Evolutionary conservation across 2,329 filamentous ascomycete species (phyloP).

Genomic region (Arachnomyces sp.): DNA sequence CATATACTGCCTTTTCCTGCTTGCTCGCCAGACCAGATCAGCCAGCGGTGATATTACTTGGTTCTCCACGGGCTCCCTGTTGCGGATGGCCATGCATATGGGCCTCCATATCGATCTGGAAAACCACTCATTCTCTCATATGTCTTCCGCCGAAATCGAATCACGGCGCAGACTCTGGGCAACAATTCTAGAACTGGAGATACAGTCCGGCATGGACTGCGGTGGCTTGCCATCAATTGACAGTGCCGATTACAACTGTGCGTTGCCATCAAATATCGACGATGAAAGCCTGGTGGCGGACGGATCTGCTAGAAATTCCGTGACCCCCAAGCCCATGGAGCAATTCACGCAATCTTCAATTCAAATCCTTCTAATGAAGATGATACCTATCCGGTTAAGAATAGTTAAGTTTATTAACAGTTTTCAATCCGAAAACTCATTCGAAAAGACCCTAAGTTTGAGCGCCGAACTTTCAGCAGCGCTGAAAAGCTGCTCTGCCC

Average conservation of each 20-base stretch:
- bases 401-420: conserved; percentile 44
- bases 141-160: not conserved
- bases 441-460: conserved; percentile 42
- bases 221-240: conserved; percentile 4
- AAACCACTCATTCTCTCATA: conserved; percentile 8
- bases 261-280: conserved; percentile 30
- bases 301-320: not conserved
- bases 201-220: conserved; percentile 5
- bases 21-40: conserved; percentile 26
- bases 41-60: conserved; percentile 28
- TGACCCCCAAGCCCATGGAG: conserved; percentile 24
- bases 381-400: conserved; percentile 38
- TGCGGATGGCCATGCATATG: conserved; percentile 36
- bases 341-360: conserved; percentile 45
- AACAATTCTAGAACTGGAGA: conserved; percentile 5
- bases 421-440: conserved; percentile 31
- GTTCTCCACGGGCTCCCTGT: conserved; percentile 30
- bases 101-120: conserved; percentile 35
- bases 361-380: conserved; percentile 40
- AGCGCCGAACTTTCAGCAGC: conserved; percentile 36
- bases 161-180: conserved; percentile 6
- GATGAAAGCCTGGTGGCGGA: conserved; percentile 25
- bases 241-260: conserved; percentile 13
- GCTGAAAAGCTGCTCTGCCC: not conserved
- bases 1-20: conserved; percentile 25